phyloP scores from a whole-genome alignment of 2,329 filamentous ascomycete genomes.

The Fusarium irregulare region DNA sequence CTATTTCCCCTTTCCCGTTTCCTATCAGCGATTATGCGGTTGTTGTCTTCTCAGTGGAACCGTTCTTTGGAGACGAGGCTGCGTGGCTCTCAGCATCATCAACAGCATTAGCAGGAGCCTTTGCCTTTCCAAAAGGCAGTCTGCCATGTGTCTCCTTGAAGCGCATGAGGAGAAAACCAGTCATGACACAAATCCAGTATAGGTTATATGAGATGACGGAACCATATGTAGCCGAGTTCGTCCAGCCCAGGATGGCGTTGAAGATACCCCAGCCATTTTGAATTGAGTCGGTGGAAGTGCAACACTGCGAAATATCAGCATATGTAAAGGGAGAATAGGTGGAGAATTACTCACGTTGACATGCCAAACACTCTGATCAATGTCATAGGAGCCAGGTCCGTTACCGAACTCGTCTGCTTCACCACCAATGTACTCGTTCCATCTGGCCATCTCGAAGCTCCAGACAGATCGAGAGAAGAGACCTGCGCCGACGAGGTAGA shows the following conservation, averaged over 20 bases:
- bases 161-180: slow-evolving; percentile 73
- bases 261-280: slow-evolving; percentile 88
- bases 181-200: slow-evolving; percentile 84
- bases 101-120: slow-evolving; percentile 35
- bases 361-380: slow-evolving; percentile 82
- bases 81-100: slow-evolving; percentile 46
- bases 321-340: not conserved
- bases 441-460: slow-evolving; percentile 77
- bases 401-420: slow-evolving; percentile 61
- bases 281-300: slow-evolving; percentile 76
- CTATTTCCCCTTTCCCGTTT: not conserved
- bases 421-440: slow-evolving; percentile 72
- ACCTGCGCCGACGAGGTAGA: slow-evolving; percentile 86
- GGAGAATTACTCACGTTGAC: slow-evolving; percentile 70
- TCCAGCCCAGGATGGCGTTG: slow-evolving; percentile 88
- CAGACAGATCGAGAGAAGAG: slow-evolving; percentile 83
- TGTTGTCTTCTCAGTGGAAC: slow-evolving; percentile 46
- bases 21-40: slow-evolving; percentile 19
- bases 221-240: slow-evolving; percentile 88
- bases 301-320: slow-evolving; percentile 64
- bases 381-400: slow-evolving; percentile 83
- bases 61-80: slow-evolving; percentile 41
- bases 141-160: slow-evolving; percentile 71
- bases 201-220: slow-evolving; percentile 88
- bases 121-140: slow-evolving; percentile 58